phyloP scores from a whole-genome alignment of 2,329 filamentous ascomycete genomes.

The Aspergillus latus region DNA sequence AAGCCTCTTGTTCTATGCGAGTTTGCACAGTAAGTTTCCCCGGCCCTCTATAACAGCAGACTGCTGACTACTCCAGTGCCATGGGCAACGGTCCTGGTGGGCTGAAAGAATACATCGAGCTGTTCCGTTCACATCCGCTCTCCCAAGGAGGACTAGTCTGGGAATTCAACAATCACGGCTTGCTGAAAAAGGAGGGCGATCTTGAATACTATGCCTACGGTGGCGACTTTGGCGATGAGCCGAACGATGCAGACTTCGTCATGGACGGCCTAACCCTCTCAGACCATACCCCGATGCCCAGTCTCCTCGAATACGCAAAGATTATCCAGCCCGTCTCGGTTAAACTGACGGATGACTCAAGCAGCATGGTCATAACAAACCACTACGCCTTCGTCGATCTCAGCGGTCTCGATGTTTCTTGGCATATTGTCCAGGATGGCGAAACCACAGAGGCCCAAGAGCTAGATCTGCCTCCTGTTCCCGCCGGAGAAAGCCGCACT shows the following conservation, averaged over 20 bases:
- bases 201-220: conserved; percentile 58
- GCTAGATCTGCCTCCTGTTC: conserved; percentile 44
- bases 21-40: conserved; percentile 43
- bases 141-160: conserved; percentile 68
- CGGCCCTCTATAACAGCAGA: background rate
- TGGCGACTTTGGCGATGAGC: conserved; percentile 62
- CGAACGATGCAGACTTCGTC: conserved; percentile 62
- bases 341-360: conserved; percentile 35
- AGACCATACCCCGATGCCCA: conserved; percentile 57
- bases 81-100: conserved; percentile 75
- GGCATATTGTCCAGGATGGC: conserved; percentile 18
- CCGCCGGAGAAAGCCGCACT: conserved; percentile 40
- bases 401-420: conserved; percentile 39
- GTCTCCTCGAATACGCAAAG: conserved; percentile 58
- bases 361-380: conserved; percentile 45
- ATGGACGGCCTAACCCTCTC: conserved; percentile 58
- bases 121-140: conserved; percentile 60
- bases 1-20: conserved; percentile 50
- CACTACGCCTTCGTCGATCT: conserved; percentile 52
- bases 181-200: conserved; percentile 41
- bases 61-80: conserved; percentile 38
- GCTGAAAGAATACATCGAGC: conserved; percentile 65
- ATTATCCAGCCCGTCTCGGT: conserved; percentile 57
- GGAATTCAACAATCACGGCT: conserved; percentile 65
- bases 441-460: conserved; percentile 26